These are phyloP conservation scores for Papiliotrema terrestris DNA, from an alignment of 1,284 basidiomycete species.

Conservation along the genomic window DNA sequence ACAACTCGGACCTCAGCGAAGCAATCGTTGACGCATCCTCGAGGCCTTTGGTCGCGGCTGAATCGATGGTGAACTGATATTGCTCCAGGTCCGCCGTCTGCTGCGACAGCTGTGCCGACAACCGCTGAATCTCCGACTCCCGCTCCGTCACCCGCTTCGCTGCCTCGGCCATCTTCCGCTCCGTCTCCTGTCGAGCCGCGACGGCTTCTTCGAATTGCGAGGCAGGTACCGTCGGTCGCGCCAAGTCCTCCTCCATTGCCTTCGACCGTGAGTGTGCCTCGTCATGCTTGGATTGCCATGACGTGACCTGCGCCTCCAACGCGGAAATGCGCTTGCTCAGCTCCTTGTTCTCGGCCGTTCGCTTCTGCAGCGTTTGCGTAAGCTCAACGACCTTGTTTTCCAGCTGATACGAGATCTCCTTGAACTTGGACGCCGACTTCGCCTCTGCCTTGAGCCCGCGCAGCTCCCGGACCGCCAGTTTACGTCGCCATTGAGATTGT, in stretches of 20 bases:
- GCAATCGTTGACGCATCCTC: constrained; percentile 83
- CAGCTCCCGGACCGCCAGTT: constrained; percentile 81
- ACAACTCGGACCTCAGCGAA: constrained; percentile 87
- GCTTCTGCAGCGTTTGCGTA: constrained; percentile 89
- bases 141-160: constrained; percentile 70
- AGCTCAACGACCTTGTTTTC: constrained; percentile 99
- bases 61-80: constrained; percentile 62
- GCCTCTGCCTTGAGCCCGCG: constrained; percentile 82
- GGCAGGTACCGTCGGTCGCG: constrained; percentile 68
- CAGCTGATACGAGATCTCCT: constrained; percentile 95
- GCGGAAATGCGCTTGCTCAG: constrained; percentile 69
- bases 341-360: constrained; percentile 88
- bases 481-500: constrained; percentile 88
- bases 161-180: constrained; percentile 74
- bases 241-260: constrained; percentile 67
- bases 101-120: constrained; percentile 68
- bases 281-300: constrained; percentile 83
- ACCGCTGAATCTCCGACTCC: constrained; percentile 74
- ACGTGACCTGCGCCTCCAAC: constrained; percentile 78
- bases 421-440: constrained; percentile 95
- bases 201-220: constrained; percentile 74
- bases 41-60: constrained; percentile 55
- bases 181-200: constrained; percentile 72
- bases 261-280: constrained; percentile 79
- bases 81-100: constrained; percentile 63